Conservation (phyloP, 257 asterid species). For the Nicotiana attenuata region DNA sequence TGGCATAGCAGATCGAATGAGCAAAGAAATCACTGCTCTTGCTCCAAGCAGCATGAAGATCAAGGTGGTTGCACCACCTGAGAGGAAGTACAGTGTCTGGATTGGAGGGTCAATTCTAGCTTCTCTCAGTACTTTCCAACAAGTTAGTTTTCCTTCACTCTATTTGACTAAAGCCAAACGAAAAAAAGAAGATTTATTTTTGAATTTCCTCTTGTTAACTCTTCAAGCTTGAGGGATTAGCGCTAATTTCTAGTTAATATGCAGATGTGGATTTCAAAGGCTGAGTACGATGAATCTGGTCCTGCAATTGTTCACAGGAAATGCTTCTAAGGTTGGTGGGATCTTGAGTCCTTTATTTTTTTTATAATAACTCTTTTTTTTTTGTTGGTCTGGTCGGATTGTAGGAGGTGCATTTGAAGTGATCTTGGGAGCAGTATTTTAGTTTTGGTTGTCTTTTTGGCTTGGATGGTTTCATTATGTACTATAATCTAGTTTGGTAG, state of each 20-base stretch:
- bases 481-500: neutral
- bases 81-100: conserved; percentile 4
- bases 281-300: conserved; percentile 17
- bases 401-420: neutral
- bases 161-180: neutral
- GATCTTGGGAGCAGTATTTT: neutral
- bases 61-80: conserved; percentile 6
- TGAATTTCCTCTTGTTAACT: neutral
- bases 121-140: neutral
- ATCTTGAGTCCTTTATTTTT: neutral
- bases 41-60: neutral
- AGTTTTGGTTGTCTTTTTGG: too few species aligned
- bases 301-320: conserved; percentile 15
- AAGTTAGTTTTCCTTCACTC: neutral
- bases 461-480: too few species aligned
- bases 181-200: neutral
- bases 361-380: neutral
- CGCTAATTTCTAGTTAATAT: neutral
- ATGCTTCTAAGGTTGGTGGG: conserved; percentile 1
- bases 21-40: neutral
- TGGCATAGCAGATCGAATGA: neutral
- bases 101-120: neutral
- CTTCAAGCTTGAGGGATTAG: neutral
- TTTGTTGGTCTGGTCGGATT: neutral
- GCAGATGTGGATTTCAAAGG: conserved; percentile 19